Percentiles rank a stretch among this genome's conserved stretches.
Conservation (phyloP, 257 asterid genomes). For the Lithospermum erythrorhizon region DNA sequence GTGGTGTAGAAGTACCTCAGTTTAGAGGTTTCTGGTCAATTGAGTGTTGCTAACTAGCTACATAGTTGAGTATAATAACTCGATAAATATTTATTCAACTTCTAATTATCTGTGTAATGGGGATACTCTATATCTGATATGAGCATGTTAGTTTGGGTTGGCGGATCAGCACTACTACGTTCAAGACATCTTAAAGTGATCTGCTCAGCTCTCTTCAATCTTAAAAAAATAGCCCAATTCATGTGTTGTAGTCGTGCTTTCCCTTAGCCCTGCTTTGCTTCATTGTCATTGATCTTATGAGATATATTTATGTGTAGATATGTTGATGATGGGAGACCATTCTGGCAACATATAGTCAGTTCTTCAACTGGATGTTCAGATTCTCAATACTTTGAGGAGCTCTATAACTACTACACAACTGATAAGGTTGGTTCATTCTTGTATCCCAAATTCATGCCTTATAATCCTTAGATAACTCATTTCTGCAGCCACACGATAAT, state of each 20-base stretch:
- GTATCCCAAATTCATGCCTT: neutral
- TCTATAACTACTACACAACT: conserved; percentile 75
- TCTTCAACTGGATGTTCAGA: conserved; percentile 94
- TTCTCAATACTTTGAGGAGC: conserved; percentile 90
- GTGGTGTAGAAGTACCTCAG: neutral
- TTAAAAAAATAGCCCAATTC: too few relatives aligned
- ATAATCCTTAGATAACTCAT: neutral
- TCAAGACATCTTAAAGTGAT: too few relatives aligned
- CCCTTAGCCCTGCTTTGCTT: neutral
- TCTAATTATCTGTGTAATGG: too few relatives aligned
- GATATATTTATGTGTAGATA: neutral
- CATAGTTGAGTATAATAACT: neutral
- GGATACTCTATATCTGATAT: too few relatives aligned
- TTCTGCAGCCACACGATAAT: too few relatives aligned
- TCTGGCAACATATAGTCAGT: conserved; percentile 93
- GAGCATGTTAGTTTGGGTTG: too few relatives aligned
- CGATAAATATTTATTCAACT: too few relatives aligned
- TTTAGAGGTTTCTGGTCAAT: conserved; percentile 27
- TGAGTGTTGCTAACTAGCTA: too few relatives aligned
- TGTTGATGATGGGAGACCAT: conserved; percentile 92
- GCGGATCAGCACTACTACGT: too few relatives aligned
- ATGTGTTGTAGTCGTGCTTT: too few relatives aligned
- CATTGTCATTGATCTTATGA: neutral
- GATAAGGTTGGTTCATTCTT: conserved; percentile 53
- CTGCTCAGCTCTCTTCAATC: too few relatives aligned